A percentile compares a stretch with the other conserved stretches of the same genome.
phyloP scores from a whole-genome alignment of 306 rosid genomes.

The Ammopiptanthus mongolicus region DNA sequence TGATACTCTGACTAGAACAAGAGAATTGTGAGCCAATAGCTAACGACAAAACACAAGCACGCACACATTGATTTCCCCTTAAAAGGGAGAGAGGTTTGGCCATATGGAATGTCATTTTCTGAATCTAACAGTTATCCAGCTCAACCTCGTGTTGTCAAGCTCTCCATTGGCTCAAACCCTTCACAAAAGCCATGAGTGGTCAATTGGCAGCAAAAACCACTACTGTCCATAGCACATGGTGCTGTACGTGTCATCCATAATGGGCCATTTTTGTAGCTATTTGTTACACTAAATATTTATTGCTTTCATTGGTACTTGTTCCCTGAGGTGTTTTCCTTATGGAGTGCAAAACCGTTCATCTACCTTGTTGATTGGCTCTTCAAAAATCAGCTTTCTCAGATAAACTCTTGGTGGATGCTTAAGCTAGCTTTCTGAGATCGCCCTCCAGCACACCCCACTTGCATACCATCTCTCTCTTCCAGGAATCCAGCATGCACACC shows the following conservation, averaged over 20 bases:
- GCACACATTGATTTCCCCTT: background rate
- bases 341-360: slow-evolving; percentile 8
- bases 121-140: background rate
- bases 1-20: background rate
- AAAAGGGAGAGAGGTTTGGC: background rate
- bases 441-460: slow-evolving; percentile 22
- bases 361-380: background rate
- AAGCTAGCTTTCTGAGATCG: slow-evolving; percentile 11
- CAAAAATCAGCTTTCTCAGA: background rate
- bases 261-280: background rate
- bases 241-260: slow-evolving; percentile 11
- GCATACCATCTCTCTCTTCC: background rate
- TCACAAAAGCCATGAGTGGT: background rate
- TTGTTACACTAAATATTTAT: background rate
- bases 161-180: background rate
- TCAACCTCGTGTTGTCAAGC: background rate
- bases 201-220: background rate
- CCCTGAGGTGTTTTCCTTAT: background rate
- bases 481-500: slow-evolving; percentile 19
- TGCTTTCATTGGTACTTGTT: slow-evolving; percentile 11
- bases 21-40: background rate
- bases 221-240: slow-evolving; percentile 24
- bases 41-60: background rate
- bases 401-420: background rate
- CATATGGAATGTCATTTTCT: background rate